These are phyloP conservation scores for Solidago caesia DNA, from an alignment of 129 eudicot species.

Conservation along the genomic window DNA sequence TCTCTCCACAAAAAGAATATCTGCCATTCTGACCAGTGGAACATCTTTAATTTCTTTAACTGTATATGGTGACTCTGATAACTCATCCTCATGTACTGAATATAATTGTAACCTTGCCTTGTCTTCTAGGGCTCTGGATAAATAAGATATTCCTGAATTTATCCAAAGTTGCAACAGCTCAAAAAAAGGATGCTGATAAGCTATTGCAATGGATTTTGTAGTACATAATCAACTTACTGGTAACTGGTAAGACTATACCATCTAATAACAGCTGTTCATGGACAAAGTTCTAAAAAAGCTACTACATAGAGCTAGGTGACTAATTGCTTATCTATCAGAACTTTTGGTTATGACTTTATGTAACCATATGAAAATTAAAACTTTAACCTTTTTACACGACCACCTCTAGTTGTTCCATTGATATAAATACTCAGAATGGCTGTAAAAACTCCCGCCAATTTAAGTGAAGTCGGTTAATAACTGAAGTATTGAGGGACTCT, in stretches of 20 bases:
- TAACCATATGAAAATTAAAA: too few species aligned
- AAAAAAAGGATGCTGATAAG: conserved; percentile 26
- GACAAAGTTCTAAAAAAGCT: not conserved
- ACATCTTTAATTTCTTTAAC: conserved; percentile 40
- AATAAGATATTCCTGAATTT: conserved; percentile 96
- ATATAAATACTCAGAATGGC: not conserved
- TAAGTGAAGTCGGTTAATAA: not conserved
- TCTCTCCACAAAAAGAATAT: conserved; percentile 77
- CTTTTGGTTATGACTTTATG: too few species aligned
- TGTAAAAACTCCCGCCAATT: not conserved
- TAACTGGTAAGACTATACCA: conserved; percentile 1
- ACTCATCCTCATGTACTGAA: conserved; percentile 44
- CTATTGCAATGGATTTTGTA: conserved; percentile 4
- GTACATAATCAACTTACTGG: not conserved
- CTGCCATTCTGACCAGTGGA: conserved; percentile 59
- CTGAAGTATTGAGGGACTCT: not conserved
- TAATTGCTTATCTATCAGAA: not conserved
- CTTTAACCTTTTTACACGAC: too few species aligned
- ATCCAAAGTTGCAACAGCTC: conserved; percentile 47
- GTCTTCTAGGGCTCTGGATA: conserved; percentile 94
- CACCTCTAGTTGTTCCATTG: not conserved
- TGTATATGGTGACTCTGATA: conserved; percentile 29
- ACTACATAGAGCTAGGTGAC: not conserved
- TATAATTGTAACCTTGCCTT: conserved; percentile 52
- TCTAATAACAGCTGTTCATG: not conserved